These are phyloP conservation scores for Solanum stenotomum DNA, from an alignment of 257 asterid species.

Conservation along the genomic window DNA sequence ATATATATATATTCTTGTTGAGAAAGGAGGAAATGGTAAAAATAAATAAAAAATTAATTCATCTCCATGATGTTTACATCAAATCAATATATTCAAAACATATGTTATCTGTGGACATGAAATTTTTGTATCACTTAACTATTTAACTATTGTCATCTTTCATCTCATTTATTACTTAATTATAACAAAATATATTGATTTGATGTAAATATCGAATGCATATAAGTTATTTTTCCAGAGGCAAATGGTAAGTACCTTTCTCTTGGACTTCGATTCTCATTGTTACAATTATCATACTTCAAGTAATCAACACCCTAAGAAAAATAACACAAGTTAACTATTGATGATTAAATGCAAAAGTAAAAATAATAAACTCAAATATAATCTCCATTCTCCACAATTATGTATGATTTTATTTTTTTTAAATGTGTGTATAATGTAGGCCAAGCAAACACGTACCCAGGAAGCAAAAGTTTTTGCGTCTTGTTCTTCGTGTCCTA, in stretches of 20 bases:
- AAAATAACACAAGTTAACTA: not conserved
- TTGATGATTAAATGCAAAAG: not conserved
- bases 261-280: slow-evolving; percentile 16
- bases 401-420: not conserved
- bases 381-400: not conserved
- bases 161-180: not conserved
- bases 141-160: not conserved
- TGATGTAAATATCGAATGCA: not conserved
- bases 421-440: not conserved
- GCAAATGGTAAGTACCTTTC: not conserved
- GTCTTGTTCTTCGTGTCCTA: slow-evolving; percentile 77
- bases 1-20: not conserved
- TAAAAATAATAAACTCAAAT: not conserved
- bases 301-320: slow-evolving; percentile 81
- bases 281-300: slow-evolving; percentile 87
- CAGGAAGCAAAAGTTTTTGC: slow-evolving; percentile 92
- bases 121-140: not conserved
- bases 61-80: not conserved
- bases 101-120: not conserved
- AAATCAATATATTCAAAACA: not conserved
- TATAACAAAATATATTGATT: not conserved
- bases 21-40: not conserved
- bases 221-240: not conserved
- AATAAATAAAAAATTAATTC: no score
- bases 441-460: slow-evolving; percentile 26